A percentile compares a stretch with the other conserved stretches of the same genome.
phyloP scores from a whole-genome alignment of 2,329 filamentous ascomycete genomes.

The Trichophaea hybrida region DNA sequence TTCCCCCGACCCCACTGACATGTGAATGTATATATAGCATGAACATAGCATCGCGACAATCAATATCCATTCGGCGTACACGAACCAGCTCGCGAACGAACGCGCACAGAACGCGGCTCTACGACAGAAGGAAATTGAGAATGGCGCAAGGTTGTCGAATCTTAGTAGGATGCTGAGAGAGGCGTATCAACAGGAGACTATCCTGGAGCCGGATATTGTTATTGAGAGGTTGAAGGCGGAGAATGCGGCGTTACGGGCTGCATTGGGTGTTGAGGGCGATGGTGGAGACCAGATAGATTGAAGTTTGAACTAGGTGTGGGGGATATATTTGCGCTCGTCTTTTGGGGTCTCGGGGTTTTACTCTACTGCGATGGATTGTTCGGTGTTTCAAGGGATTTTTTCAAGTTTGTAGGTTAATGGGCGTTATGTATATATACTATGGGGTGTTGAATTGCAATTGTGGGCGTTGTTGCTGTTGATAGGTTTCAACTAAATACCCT shows the following conservation, averaged over 20 bases:
- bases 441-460: too few relatives aligned
- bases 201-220: conserved; percentile 24
- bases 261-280: conserved; percentile 21
- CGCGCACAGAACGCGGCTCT: conserved; percentile 25
- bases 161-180: conserved; percentile 23
- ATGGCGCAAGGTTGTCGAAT: conserved; percentile 23
- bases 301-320: neutral
- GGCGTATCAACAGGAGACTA: conserved; percentile 23
- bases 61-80: conserved; percentile 28
- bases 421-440: too few relatives aligned
- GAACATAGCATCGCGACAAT: conserved; percentile 28
- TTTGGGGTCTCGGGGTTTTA: too few relatives aligned
- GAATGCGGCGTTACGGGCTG: conserved; percentile 25
- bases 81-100: conserved; percentile 25
- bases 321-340: neutral
- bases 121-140: conserved; percentile 26
- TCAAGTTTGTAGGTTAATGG: too few relatives aligned
- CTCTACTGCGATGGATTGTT: too few relatives aligned
- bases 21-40: conserved; percentile 17
- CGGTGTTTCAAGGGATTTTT: too few relatives aligned
- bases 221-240: conserved; percentile 26
- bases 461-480: too few relatives aligned
- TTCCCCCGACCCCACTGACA: neutral
- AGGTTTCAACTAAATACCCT: too few relatives aligned
- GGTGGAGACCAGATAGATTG: neutral